phyloP scores from a whole-genome alignment of 345 rosid species.

The Euphorbia pulcherrima region DNA sequence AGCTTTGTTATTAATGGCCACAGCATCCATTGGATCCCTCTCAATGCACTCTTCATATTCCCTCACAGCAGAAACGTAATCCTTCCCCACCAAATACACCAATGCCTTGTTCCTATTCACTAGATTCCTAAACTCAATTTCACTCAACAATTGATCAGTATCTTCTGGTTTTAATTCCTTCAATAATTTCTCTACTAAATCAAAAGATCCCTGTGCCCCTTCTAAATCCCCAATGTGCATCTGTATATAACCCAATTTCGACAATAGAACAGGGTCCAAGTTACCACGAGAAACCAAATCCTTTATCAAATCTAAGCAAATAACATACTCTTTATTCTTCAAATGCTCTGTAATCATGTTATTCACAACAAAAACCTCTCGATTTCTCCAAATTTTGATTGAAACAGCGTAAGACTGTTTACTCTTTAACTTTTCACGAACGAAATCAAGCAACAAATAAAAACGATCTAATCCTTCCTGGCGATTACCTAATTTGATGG shows the following conservation, averaged over 20 bases:
- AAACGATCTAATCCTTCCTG: slow-evolving; percentile 71
- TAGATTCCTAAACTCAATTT: slow-evolving; percentile 60
- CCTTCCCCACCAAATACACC: slow-evolving; percentile 81
- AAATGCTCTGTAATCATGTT: slow-evolving; percentile 66
- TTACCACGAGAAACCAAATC: slow-evolving; percentile 38
- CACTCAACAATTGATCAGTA: slow-evolving; percentile 25
- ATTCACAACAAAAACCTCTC: slow-evolving; percentile 66
- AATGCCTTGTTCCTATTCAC: slow-evolving; percentile 80
- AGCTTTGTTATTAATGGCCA: slow-evolving; percentile 81
- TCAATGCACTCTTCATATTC: slow-evolving; percentile 89
- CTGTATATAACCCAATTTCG: slow-evolving; percentile 79
- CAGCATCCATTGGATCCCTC: slow-evolving; percentile 63
- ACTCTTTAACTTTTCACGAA: slow-evolving; percentile 39
- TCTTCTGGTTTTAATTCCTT: slow-evolving; percentile 32
- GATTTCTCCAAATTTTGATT: slow-evolving; percentile 51
- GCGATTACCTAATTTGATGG: slow-evolving; percentile 55
- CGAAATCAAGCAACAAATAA: slow-evolving; percentile 62
- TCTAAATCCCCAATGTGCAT: slow-evolving; percentile 89
- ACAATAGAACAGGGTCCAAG: slow-evolving; percentile 55
- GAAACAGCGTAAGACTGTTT: slow-evolving; percentile 36
- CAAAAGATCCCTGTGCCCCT: slow-evolving; percentile 64
- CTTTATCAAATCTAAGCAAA: slow-evolving; percentile 61
- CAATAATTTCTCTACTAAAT: slow-evolving; percentile 47
- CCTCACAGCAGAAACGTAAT: slow-evolving; percentile 82
- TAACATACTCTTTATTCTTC: slow-evolving; percentile 59